phyloP scores from a whole-genome alignment of 352 stramenopile genomes.

The Pythium aphanidermatum region DNA sequence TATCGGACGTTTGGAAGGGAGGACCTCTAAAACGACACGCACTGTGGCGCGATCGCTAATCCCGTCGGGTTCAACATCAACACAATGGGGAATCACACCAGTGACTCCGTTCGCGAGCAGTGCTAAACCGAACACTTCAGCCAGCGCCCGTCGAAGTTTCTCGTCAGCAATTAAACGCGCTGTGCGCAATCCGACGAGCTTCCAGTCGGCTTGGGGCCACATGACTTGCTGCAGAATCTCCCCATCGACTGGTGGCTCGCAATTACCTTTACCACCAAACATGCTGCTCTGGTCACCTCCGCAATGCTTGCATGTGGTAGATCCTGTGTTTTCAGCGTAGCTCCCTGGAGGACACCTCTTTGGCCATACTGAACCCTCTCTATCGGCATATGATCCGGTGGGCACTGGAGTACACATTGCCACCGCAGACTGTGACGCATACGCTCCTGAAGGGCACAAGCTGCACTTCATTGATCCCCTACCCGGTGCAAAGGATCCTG shows the following conservation, averaged over 20 bases:
- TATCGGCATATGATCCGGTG: conserved; percentile 28
- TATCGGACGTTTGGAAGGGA: conserved; percentile 2
- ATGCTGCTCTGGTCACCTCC: conserved; percentile 22
- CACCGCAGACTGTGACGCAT: conserved; percentile 18
- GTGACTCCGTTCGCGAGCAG: conserved; percentile 6
- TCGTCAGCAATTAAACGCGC: neutral
- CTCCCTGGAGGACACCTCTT: conserved; percentile 26
- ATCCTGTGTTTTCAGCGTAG: conserved; percentile 17
- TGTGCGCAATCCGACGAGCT: conserved; percentile 4
- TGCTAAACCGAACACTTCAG: neutral
- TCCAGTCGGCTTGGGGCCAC: conserved; percentile 8
- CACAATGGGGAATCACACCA: conserved; percentile 4
- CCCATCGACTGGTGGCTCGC: conserved; percentile 21
- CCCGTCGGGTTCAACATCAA: conserved; percentile 5
- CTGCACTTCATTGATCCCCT: conserved; percentile 16
- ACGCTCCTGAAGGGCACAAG: conserved; percentile 31
- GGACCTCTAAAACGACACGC: conserved; percentile 7
- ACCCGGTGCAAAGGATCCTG: conserved; percentile 24
- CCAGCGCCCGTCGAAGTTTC: conserved; percentile 2
- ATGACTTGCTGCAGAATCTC: conserved; percentile 36
- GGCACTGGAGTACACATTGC: conserved; percentile 24
- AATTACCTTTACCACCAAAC: conserved; percentile 22
- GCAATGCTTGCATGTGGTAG: conserved; percentile 26
- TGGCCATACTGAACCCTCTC: conserved; percentile 21
- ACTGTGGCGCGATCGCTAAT: conserved; percentile 1